These are phyloP conservation scores for Stylonectria norvegica DNA, from an alignment of 2,329 filamentous ascomycete species.

Conservation along the genomic window DNA sequence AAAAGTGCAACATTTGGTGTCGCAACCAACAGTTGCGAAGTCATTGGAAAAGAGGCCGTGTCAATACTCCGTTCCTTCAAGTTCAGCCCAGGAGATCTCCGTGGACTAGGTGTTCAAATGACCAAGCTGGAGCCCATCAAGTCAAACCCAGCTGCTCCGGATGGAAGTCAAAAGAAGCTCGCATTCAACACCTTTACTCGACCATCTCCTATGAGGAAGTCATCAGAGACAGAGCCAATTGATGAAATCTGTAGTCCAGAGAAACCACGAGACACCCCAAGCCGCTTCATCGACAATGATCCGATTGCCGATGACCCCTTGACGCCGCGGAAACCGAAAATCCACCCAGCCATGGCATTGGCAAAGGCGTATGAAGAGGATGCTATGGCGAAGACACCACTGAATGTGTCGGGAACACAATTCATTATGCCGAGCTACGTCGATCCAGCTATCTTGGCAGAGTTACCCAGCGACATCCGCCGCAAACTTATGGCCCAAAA, in stretches of 20 bases:
- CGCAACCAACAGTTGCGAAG: conserved; percentile 70
- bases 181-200: conserved; percentile 60
- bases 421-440: conserved; percentile 85
- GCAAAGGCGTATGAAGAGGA: conserved; percentile 48
- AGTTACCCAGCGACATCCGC: conserved; percentile 80
- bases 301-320: conserved; percentile 54
- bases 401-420: conserved; percentile 84
- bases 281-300: conserved; percentile 38
- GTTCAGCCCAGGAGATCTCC: conserved; percentile 87
- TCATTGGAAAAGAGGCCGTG: conserved; percentile 78
- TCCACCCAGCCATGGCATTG: conserved; percentile 53
- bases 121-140: conserved; percentile 85
- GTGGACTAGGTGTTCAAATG: conserved; percentile 89
- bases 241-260: conserved; percentile 45
- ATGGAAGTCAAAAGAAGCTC: conserved; percentile 76
- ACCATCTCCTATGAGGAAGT: conserved; percentile 39
- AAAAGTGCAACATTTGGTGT: conserved; percentile 82
- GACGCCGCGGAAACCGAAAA: conserved; percentile 51
- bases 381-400: conserved; percentile 57
- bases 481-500: conserved; percentile 66
- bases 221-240: conserved; percentile 44
- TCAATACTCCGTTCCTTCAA: conserved; percentile 76
- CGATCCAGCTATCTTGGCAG: conserved; percentile 76
- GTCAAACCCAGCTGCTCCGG: conserved; percentile 47
- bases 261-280: conserved; percentile 29